Evolutionary conservation across 1,139 yeast genomes (phyloP), one percentile per base, ranked within the genome.

Genomic region (Yamadazyma atlantica): DNA sequence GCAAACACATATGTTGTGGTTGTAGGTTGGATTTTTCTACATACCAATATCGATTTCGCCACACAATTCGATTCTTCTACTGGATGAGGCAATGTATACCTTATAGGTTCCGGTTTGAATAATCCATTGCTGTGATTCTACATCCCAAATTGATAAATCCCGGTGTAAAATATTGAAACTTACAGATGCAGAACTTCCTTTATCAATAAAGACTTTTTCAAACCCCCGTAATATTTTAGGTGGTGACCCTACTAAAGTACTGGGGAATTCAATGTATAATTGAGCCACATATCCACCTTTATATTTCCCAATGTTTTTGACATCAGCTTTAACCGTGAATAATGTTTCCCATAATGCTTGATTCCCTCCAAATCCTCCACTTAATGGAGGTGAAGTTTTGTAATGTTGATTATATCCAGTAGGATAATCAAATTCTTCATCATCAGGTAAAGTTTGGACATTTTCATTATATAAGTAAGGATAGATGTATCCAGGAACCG

Each of bases 71-170:
- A 74, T 58, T 44, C 67, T 71, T 44, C 81, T 61, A 49, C 83
- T 75, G 22, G 80, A 71, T 12, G 76, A 66, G 0, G 81, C 75
- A 35, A 80, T 66, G 45, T 69, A 77, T 10, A 80, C 58, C 39
- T 66, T 72, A 57, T 79, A 81, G 12, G 70, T 65, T 3, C 86
- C 86, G 4, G 75, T 71, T 46, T 73, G 80, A 28, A 80, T 70
- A 19, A 77, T 62, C 86, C 87, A 81, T 40, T 78, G 75, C 53
- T 80, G 84, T 12, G 71, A 66, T 23, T 54, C 66, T 1, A 74
- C 62, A 53, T 80, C 84, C 85, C 85, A 81, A 22, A 73, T 62
- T 43, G 81, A 69, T 48, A 81, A 58, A 54, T 81, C 86, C 42
- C 82, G 66, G 48, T 77, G 72, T 42, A 68, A 57, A 18, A 81